A percentile compares a stretch with the other conserved stretches of the same genome.
phyloP scores from a whole-genome alignment of 371 early-diverging fungal genomes.

The Caulochytrium protostelioides region DNA sequence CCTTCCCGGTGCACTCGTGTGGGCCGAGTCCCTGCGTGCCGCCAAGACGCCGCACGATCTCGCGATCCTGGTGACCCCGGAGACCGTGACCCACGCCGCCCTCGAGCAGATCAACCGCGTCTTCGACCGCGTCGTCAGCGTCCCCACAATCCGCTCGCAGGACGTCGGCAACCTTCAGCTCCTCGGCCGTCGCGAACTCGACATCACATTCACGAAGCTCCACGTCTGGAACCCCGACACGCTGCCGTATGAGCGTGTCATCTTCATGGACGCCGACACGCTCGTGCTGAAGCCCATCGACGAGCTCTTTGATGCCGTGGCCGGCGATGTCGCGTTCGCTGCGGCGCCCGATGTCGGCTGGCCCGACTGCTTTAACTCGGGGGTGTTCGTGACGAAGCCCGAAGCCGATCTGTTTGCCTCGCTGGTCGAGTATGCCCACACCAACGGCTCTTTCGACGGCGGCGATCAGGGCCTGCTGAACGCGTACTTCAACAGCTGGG shows the following conservation, averaged over 20 bases:
- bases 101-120: slow-evolving; percentile 24
- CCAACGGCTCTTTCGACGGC: slow-evolving; percentile 58
- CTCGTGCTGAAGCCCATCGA: slow-evolving; percentile 58
- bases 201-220: slow-evolving; percentile 68
- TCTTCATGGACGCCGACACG: slow-evolving; percentile 79
- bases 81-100: slow-evolving; percentile 17
- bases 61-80: slow-evolving; percentile 47
- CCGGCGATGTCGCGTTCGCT: slow-evolving; percentile 30
- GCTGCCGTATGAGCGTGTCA: slow-evolving; percentile 40
- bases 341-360: slow-evolving; percentile 55
- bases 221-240: slow-evolving; percentile 45
- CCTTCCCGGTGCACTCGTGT: slow-evolving; percentile 61
- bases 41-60: slow-evolving; percentile 35
- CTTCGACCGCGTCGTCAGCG: slow-evolving; percentile 43
- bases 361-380: slow-evolving; percentile 78
- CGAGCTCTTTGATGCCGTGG: slow-evolving; percentile 45
- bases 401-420: slow-evolving; percentile 23
- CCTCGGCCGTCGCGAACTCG: slow-evolving; percentile 73
- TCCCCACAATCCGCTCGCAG: slow-evolving; percentile 19
- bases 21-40: slow-evolving; percentile 50
- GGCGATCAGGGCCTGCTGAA: slow-evolving; percentile 51
- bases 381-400: slow-evolving; percentile 68
- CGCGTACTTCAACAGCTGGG: slow-evolving; percentile 61
- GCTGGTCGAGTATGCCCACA: slow-evolving; percentile 26
- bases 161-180: slow-evolving; percentile 36